These are phyloP conservation scores for Pseudogymnoascus sp. DNA, from an alignment of 2,329 filamentous ascomycete genomes.

Conservation along the genomic window DNA sequence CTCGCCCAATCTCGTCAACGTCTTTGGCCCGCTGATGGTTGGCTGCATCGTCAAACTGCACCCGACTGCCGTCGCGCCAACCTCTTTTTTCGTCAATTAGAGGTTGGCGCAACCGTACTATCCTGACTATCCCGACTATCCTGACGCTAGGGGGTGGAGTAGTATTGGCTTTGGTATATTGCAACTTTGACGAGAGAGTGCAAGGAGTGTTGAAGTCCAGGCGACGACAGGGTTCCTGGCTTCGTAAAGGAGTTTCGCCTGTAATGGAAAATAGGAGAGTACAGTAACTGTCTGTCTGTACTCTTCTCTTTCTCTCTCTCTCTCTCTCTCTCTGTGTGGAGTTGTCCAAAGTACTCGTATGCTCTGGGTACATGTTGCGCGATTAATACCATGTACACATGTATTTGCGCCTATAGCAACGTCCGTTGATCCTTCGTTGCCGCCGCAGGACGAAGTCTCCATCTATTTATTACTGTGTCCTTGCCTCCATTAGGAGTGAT, in stretches of 20 bases:
- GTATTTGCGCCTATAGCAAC: background rate
- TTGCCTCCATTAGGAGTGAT: background rate
- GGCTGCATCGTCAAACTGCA: background rate
- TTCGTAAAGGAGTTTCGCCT: background rate
- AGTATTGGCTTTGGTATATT: background rate
- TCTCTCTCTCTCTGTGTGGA: background rate
- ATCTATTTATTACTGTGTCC: slow-evolving; percentile 7
- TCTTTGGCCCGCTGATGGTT: background rate
- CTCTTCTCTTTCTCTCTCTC: background rate
- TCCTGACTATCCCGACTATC: background rate
- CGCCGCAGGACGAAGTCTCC: background rate
- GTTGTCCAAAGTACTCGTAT: background rate
- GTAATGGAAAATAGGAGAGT: background rate
- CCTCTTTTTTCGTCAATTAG: background rate
- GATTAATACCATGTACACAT: background rate
- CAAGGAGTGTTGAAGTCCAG: background rate
- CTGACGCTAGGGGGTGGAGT: background rate
- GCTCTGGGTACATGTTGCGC: background rate
- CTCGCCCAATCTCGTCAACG: background rate
- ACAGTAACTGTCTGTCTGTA: background rate
- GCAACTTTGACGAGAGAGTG: background rate
- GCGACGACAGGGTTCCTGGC: background rate
- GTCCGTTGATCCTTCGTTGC: background rate
- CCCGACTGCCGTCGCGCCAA: background rate
- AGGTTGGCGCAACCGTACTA: background rate